Evolutionary conservation across 2,329 filamentous ascomycete species (phyloP), one percentile per base, ranked within the genome.

Genomic region (Pseudogymnoascus pannorum): DNA sequence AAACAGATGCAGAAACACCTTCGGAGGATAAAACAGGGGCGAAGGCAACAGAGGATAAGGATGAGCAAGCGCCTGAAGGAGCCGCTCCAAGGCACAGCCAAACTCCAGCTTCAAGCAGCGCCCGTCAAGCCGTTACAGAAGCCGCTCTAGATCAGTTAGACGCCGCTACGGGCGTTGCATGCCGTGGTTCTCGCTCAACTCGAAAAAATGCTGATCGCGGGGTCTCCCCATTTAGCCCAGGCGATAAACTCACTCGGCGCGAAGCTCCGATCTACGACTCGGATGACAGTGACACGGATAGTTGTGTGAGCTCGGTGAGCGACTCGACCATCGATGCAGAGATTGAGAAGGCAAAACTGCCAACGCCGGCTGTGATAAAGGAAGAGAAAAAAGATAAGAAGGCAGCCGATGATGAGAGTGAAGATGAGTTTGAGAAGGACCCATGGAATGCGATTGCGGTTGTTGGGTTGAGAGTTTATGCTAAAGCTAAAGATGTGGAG

Each of bases 361-460:
- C 48, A 54, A 54, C 16, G 14, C n/a, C 26, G 5, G 26, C 44
- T 14, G 14, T 33, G 48, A 29, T 7, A 9, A 54, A 54, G 26
- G 48, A 54, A 18, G 48, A 54, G n/a, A 42, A 60, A 51, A 60
- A 57, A 4, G 58, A 44, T 18, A 60, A 57, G 40, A 57, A 60
- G 20, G 18, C 18, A 2, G n/a, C 12, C 3, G 42, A 48, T 36
- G 73, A 76, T 2, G 80, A 81, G 36, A 79, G 81, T 18, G 77
- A 76, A 8, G 81, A 83, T 64, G 81, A 84, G 61, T 80, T 80
- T 57, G 78, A 82, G 64, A 75, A 77, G 22, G 78, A 82, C 22
- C 80, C 82, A 1, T 87, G 85, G 84, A 86, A 87, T 68, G 84
- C 84, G 3, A 78, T 87, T 51, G 81, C 79, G 59, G 80, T 86